These are phyloP conservation scores for Didymosphaeria variabile DNA, from an alignment of 2,329 filamentous ascomycete genomes.

Conservation along the genomic window DNA sequence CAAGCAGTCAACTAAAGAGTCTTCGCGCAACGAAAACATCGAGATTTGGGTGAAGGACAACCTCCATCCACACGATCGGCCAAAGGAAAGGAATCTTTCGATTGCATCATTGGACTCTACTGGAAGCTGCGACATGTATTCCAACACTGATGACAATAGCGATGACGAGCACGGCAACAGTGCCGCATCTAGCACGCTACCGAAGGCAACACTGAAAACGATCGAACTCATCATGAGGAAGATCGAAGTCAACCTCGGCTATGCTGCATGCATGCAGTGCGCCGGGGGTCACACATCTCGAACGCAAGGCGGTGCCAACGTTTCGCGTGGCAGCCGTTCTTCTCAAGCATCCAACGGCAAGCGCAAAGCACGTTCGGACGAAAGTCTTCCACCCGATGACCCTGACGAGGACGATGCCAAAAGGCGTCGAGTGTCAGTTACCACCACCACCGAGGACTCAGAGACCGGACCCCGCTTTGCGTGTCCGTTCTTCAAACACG, in stretches of 20 bases:
- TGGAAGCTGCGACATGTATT: slow-evolving; percentile 42
- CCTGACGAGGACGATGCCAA: slow-evolving; percentile 36
- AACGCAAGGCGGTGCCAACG: slow-evolving; percentile 19
- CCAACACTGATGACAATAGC: slow-evolving; percentile 36
- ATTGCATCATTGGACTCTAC: slow-evolving; percentile 39
- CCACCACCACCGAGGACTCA: slow-evolving; percentile 35
- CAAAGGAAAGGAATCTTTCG: slow-evolving; percentile 36
- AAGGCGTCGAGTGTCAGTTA: slow-evolving; percentile 35
- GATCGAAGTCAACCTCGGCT: slow-evolving; percentile 36
- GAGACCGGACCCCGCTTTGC: slow-evolving; percentile 43
- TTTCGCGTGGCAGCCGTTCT: slow-evolving; percentile 16
- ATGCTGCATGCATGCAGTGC: slow-evolving; percentile 37
- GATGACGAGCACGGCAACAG: slow-evolving; percentile 29
- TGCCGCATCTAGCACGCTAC: slow-evolving; percentile 11
- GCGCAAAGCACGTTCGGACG: slow-evolving; percentile 34
- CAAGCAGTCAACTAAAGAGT: background rate
- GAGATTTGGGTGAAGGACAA: slow-evolving; percentile 39
- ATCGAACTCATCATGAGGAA: slow-evolving; percentile 42
- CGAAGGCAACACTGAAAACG: slow-evolving; percentile 32
- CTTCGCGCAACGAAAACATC: slow-evolving; percentile 29
- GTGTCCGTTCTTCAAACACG: slow-evolving; percentile 55
- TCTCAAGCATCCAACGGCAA: slow-evolving; percentile 31
- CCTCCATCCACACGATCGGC: slow-evolving; percentile 28
- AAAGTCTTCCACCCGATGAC: slow-evolving; percentile 29
- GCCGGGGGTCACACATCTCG: slow-evolving; percentile 23